Base-by-base conservation (phyloP, 2,329 filamentous ascomycete species). In the Fusarium denticulatum region DNA sequence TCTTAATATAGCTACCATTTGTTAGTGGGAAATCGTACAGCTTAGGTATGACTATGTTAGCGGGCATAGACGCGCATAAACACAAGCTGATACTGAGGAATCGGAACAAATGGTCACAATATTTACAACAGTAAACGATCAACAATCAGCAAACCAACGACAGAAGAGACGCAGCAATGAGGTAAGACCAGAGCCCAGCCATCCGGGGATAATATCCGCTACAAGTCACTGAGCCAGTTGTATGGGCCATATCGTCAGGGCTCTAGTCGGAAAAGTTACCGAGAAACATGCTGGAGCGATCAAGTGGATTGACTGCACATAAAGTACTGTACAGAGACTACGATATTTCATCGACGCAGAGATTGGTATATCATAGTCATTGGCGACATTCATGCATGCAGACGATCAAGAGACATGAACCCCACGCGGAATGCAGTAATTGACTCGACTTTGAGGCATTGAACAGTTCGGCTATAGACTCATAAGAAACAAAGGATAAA, bases 211-310 rank as follows among this genome's bases (percentile, higher is more conserved):
- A 16, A 36, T 36, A 40, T 65, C 67, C 32, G 60, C 66, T 69
- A 66, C 60, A 55, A 65, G 61, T 57, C 46, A 59, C 22, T 34
- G 64, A 49, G 26, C 60, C 43, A 65, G 42, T 32, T 64, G 37
- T 43, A 53, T 37, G 18, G 36, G 45, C 58, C 40, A 45, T 65
- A 52, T 69, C 45, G 24, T 47, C 49, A 62, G 66, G 43, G 30
- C n/a, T 53, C 65, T 47, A 65, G 59, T 36, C 58, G 50, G 65
- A 57, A 55, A 20, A 36, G 26, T 30, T 70, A 18, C 66, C 67
- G 59, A 69, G 64, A 62, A 49, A 56, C 49, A 64, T 30, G 43
- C 36, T 63, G 37, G 42, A 56, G 42, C 32, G 24, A 22, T 45
- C 34, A 56, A 63, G 47, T 55, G 64, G 64, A 28, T 30, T 50